These are phyloP conservation scores for Pseudopithomyces chartarum DNA, from an alignment of 2,329 filamentous ascomycete species.

Conservation along the genomic window DNA sequence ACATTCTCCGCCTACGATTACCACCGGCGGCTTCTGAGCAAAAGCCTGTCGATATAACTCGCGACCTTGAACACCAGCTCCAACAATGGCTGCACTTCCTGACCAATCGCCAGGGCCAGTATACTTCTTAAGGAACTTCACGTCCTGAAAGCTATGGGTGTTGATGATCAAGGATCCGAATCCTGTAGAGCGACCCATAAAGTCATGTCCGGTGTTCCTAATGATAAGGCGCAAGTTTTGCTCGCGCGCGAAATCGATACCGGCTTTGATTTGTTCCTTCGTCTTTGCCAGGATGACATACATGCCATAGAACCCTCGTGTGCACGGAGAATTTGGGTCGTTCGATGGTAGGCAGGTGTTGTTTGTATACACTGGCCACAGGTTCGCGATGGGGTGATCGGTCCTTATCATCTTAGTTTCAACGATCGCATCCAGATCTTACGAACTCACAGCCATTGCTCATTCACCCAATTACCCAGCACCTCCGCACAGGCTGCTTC, in stretches of 20 bases:
- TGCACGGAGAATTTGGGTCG: constrained; percentile 32
- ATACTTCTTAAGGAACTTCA: constrained; percentile 35
- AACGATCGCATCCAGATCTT: neutral
- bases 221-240: constrained; percentile 40
- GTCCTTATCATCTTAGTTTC: constrained; percentile 23
- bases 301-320: constrained; percentile 37
- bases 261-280: constrained; percentile 38
- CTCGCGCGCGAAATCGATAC: constrained; percentile 40
- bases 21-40: constrained; percentile 33
- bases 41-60: constrained; percentile 39
- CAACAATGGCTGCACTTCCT: constrained; percentile 36
- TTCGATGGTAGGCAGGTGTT: constrained; percentile 38
- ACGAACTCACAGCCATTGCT: constrained; percentile 37
- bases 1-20: constrained; percentile 45
- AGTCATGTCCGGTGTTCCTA: constrained; percentile 44
- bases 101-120: constrained; percentile 38
- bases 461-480: constrained; percentile 31
- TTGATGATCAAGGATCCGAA: constrained; percentile 42
- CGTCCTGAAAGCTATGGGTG: constrained; percentile 44
- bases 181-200: constrained; percentile 42
- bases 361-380: constrained; percentile 42
- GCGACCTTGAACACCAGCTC: constrained; percentile 42
- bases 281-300: constrained; percentile 42
- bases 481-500: constrained; percentile 32
- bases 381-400: constrained; percentile 36